phyloP scores from a whole-genome alignment of 176 grass and related monocot species.

The Lolium perenne region DNA sequence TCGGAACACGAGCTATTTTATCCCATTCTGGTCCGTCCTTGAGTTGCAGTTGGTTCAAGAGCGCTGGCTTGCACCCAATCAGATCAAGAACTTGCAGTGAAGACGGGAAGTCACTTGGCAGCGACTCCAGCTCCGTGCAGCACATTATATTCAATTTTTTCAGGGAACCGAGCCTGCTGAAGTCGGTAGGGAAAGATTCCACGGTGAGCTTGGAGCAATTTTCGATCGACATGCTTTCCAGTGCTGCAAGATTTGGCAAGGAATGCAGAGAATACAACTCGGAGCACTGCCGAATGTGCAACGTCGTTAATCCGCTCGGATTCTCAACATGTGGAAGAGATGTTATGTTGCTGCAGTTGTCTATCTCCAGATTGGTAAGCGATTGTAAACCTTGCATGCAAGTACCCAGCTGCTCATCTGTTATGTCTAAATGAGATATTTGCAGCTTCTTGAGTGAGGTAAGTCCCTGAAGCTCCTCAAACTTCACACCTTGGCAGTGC shows the following conservation, averaged over 20 bases:
- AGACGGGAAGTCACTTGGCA: conserved; percentile 57
- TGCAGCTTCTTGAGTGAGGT: conserved; percentile 48
- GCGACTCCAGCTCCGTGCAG: conserved; percentile 43
- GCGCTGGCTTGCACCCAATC: conserved; percentile 48
- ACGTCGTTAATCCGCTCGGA: conserved; percentile 25
- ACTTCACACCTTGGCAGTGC: conserved; percentile 33
- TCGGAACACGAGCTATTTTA: conserved; percentile 43
- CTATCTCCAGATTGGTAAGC: conserved; percentile 43
- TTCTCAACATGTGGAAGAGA: conserved; percentile 50
- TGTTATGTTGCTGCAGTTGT: conserved; percentile 47
- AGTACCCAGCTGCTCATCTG: conserved; percentile 28
- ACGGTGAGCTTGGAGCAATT: conserved; percentile 49
- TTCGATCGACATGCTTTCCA: conserved; percentile 51
- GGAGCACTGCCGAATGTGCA: conserved; percentile 54
- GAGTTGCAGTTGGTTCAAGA: conserved; percentile 36
- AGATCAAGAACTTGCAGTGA: conserved; percentile 54
- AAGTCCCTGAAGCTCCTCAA: conserved; percentile 41
- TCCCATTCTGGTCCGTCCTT: conserved; percentile 50
- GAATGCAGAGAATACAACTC: conserved; percentile 43
- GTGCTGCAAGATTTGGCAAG: conserved; percentile 34
- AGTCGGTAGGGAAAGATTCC: conserved; percentile 55
- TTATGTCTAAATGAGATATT: conserved; percentile 48
- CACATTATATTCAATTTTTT: conserved; percentile 59
- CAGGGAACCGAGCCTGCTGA: conserved; percentile 43
- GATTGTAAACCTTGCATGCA: conserved; percentile 37